Evolutionary conservation across 2,329 filamentous ascomycete genomes (phyloP).

Genomic region (Stylonectria norvegica): DNA sequence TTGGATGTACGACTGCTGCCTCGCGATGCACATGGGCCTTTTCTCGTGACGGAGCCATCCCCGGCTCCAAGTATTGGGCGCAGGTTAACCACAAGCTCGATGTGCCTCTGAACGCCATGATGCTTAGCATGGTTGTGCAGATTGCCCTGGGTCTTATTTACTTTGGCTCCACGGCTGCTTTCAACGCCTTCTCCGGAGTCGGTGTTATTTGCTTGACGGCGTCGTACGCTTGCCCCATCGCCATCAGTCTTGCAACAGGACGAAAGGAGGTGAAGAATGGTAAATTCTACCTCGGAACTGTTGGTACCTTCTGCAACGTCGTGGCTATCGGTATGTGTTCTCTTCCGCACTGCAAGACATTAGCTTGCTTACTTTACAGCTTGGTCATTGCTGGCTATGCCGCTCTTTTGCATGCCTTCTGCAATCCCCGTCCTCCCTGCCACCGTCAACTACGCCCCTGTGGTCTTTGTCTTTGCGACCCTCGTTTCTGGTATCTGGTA

Average conservation of each 20-base stretch:
- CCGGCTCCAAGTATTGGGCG: constrained; percentile 59
- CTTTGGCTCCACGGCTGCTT: constrained; percentile 66
- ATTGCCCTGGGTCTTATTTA: constrained; percentile 64
- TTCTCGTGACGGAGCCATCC: constrained; percentile 66
- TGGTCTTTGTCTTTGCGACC: constrained; percentile 67
- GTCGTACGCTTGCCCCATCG: constrained; percentile 65
- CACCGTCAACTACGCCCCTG: constrained; percentile 70
- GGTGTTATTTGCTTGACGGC: constrained; percentile 68
- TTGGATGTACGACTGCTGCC: constrained; percentile 65
- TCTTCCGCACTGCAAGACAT: not conserved
- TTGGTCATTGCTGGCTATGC: constrained; percentile 66
- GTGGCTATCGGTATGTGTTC: constrained; percentile 57
- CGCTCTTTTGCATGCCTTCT: constrained; percentile 72
- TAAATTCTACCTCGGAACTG: constrained; percentile 57
- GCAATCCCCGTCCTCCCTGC: constrained; percentile 54
- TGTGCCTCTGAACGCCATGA: constrained; percentile 68
- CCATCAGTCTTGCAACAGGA: constrained; percentile 58
- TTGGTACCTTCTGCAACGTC: constrained; percentile 61
- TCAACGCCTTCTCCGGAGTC: constrained; percentile 68
- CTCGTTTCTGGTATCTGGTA: constrained; percentile 64
- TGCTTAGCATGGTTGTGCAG: constrained; percentile 65
- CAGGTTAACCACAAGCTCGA: constrained; percentile 59
- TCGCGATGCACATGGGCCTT: constrained; percentile 69
- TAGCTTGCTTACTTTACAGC: constrained; percentile 35
- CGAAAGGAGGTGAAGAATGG: constrained; percentile 56